Conservation (phyloP, 257 asterid genomes). For the Rhazya stricta region DNA sequence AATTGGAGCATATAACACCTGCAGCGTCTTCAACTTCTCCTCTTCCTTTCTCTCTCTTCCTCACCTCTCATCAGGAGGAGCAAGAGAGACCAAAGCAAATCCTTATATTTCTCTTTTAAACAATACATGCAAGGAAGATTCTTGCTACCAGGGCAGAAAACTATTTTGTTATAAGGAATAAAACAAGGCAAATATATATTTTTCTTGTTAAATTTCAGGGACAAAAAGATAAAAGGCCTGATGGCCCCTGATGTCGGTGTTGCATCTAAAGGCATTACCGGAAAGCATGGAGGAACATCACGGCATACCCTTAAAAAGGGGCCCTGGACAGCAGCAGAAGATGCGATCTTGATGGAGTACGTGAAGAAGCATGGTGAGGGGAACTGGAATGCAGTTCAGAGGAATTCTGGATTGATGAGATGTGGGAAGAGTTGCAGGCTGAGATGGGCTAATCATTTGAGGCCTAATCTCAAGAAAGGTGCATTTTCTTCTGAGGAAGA, state of each 20-base stretch:
- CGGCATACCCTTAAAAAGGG: constrained; percentile 47
- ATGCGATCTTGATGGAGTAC: constrained; percentile 45
- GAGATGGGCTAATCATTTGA: constrained; percentile 41
- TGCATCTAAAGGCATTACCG: constrained; percentile 19
- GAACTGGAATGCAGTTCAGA: constrained; percentile 71
- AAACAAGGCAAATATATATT: not conserved
- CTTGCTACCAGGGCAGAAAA: not conserved
- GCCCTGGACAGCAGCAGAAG: constrained; percentile 70
- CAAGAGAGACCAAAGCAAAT: not conserved
- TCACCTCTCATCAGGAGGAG: constrained; percentile 2
- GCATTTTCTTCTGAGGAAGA: constrained; percentile 35
- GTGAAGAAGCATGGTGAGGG: constrained; percentile 64
- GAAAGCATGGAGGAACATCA: constrained; percentile 8
- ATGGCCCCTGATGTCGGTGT: constrained; percentile 50
- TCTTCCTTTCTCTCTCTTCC: not conserved
- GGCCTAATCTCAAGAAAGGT: constrained; percentile 42
- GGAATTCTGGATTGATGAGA: constrained; percentile 58
- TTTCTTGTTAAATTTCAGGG: not conserved
- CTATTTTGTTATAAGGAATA: not conserved
- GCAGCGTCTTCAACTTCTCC: not conserved
- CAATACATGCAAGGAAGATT: not conserved
- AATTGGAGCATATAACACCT: not conserved
- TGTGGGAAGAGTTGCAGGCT: constrained; percentile 52
- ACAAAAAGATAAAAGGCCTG: not conserved
- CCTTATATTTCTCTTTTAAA: not conserved